Evolutionary conservation across 1,284 basidiomycete species (phyloP).

Genomic region (Malassezia caprae): DNA sequence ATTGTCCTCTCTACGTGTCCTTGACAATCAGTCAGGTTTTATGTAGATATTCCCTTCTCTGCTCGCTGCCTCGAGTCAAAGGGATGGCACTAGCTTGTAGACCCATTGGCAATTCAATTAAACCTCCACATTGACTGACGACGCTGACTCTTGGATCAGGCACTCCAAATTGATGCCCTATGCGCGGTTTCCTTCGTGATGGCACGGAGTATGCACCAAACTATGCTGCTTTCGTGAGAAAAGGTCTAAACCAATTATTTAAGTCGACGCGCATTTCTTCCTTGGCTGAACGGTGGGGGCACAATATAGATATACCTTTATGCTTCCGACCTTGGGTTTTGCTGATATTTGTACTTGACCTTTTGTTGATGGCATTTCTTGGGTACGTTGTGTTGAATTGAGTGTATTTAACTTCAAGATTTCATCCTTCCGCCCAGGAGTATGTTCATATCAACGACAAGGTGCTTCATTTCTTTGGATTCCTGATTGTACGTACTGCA

Average conservation of each 20-base stretch:
- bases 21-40: not conserved
- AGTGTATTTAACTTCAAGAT: conserved; percentile 14
- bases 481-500: conserved; percentile 51
- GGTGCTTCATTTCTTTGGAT: conserved; percentile 70
- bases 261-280: not conserved
- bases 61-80: conserved; percentile 14
- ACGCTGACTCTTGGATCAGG: not conserved
- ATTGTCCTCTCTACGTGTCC: not conserved
- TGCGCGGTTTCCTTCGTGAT: not conserved
- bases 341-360: conserved; percentile 24
- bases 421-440: conserved; percentile 32
- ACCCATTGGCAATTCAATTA: conserved; percentile 11
- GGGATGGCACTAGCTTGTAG: conserved; percentile 17
- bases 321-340: conserved; percentile 35
- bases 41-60: conserved; percentile 8
- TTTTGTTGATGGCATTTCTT: conserved; percentile 34
- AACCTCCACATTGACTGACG: not conserved
- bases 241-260: not conserved
- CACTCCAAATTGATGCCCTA: not conserved
- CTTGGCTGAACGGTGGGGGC: not conserved
- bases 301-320: conserved; percentile 21
- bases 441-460: conserved; percentile 67
- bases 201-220: not conserved
- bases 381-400: conserved; percentile 11
- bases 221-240: not conserved